Evolutionary conservation across 2,329 filamentous ascomycete species (phyloP), one percentile per base, ranked within the genome.

Genomic region (Didymella glomerata): DNA sequence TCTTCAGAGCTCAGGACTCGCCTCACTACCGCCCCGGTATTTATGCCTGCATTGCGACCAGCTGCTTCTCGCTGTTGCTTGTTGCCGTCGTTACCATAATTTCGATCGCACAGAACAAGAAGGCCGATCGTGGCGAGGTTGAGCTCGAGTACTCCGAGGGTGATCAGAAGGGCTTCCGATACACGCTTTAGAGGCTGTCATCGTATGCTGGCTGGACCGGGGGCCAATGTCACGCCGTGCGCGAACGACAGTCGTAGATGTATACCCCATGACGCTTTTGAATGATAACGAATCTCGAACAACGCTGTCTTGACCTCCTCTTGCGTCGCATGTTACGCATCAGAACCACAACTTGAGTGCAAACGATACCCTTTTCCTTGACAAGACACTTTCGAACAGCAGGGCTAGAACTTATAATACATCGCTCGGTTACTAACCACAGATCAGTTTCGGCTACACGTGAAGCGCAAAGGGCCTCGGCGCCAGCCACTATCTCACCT

Each of bases 1-100:
- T 94, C 11, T 95, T 94, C 78, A 83, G 75, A 32, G 60, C 69
- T 5, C 57, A 60, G 18, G 57, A 81, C 53, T 65, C 70, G 2
- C 77, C 75, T 0, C 48, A 61, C 2, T 79, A 78, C 54, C 60
- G 66, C 7, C 75, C 76, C 8, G 76, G 77, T 34, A 68, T 79
- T 10, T 78, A 74, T 32, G 75, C 75, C 14, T 78, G 76, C 63
- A 74, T 78, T 53, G 74, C 77, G 2, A 76, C 74, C 66, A 70
- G 73, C 54, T 54, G 75, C 20, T 63, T 81, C 24, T 75, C 73
- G 7, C 57, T 80, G 7, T 11, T 77, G 24, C 64, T 79, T 18
- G 73, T 79, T 9, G 51, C 52, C 6, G 28, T 76, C 10, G 65
- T 76, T 30, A 74, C 65, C 1, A n/a, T 77, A 8, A 60, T 70